phyloP scores from a whole-genome alignment of 192 early-diverging fungal genomes.

The Backusella mclennaniae region DNA sequence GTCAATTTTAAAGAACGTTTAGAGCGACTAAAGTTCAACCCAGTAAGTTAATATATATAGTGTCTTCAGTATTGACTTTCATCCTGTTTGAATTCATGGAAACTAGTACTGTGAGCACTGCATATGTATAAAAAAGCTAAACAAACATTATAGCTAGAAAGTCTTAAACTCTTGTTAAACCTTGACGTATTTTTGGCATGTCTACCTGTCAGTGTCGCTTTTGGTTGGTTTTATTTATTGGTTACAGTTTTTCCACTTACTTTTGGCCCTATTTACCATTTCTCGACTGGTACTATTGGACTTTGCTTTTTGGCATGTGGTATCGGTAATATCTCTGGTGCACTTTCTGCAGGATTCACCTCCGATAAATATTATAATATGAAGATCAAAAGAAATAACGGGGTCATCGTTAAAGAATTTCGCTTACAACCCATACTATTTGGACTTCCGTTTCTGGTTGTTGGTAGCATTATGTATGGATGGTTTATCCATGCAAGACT shows the following conservation, averaged over 20 bases:
- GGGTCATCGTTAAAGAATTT: not conserved
- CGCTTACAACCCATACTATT: conserved; percentile 14
- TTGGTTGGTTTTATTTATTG: conserved; percentile 50
- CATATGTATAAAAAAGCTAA: not conserved
- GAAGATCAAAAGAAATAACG: conserved; percentile 1
- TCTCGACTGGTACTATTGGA: conserved; percentile 43
- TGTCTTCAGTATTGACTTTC: too few relatives aligned
- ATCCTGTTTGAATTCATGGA: too few relatives aligned
- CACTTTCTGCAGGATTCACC: conserved; percentile 35
- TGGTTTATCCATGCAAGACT: conserved; percentile 13
- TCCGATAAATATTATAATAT: conserved; percentile 3
- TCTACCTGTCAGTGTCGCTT: conserved; percentile 41
- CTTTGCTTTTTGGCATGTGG: conserved; percentile 48
- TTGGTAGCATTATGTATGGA: conserved; percentile 17
- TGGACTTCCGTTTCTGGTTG: conserved; percentile 17
- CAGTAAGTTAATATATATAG: conserved; percentile 7
- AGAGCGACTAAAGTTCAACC: conserved; percentile 23
- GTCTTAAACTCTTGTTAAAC: conserved; percentile 21
- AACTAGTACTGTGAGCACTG: too few relatives aligned
- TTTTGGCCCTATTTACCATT: conserved; percentile 39
- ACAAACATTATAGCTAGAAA: conserved; percentile 3
- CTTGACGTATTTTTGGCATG: conserved; percentile 19
- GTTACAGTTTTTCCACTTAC: conserved; percentile 44
- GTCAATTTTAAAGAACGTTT: conserved; percentile 12
- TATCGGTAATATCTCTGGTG: conserved; percentile 43